Base-by-base conservation (phyloP, 805 yeast genomes). In the Metschnikowia rubicola region DNA sequence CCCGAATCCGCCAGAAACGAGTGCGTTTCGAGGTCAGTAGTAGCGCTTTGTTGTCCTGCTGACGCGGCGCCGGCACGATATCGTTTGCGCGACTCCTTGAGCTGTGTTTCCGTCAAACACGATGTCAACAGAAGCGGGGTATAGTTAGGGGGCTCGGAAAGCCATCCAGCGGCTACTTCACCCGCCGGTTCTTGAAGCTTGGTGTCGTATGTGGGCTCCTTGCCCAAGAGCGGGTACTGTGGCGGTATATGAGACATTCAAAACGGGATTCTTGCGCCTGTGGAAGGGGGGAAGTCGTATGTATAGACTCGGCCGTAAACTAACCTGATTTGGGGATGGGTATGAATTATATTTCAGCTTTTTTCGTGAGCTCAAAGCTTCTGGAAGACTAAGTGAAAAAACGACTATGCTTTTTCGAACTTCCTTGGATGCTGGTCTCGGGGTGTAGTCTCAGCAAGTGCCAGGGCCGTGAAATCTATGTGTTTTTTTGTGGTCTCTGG, bases 151-250 rank as follows among this genome's bases (percentile, higher is more conserved):
- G 41, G 29, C 26, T 55, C 60, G 28, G 63, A 64, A 35, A 64
- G 55, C 68, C 72, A 67, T 15, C 53, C 46, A 35, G 66, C 73
- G 13, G 65, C 52, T 40, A 71, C 54, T 45, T 63, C 67, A 33
- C 64, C 66, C 35, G 48, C 41, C 12, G 73, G 67, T 41, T 69
- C 65, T 21, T 43, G 47, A 32, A 66, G 51, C 26, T 60, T 61
- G 44, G 60, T 69, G 46, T 70, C 75, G 52, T 53, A 65, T 29
- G 55, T 55, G 15, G 74, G 65, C 7, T 37, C 48, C n/a, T 56
- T 47, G 12, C 59, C 61, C 45, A 59, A 54, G 34, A 71, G 63
- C 15, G 76, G 76, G 48, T 51, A 71, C 47, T 58, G 39, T 10
- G 68, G 69, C 7, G 72, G 71, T 12, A 42, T 47, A 37, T 58